These are phyloP conservation scores for Trebouxiophyceae sp. DNA, from an alignment of 163 green algal species.

Conservation along the genomic window DNA sequence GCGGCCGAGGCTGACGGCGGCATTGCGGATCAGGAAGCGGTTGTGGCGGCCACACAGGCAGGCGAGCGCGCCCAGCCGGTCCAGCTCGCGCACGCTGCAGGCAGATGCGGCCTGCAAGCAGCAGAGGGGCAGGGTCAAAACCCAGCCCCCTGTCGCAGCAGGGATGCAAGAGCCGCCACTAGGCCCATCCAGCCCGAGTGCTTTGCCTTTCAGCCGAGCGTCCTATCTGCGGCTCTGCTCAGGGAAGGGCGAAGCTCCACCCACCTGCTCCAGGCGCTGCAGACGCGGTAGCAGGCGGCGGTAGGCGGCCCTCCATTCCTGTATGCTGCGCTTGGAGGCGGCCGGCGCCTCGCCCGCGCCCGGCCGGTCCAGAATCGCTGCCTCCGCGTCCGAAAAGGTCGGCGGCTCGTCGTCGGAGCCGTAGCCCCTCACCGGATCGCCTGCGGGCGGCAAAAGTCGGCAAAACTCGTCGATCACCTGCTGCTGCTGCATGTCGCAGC, in stretches of 20 bases:
- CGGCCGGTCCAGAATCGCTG: neutral
- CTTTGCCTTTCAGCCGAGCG: too few relatives aligned
- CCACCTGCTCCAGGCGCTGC: neutral
- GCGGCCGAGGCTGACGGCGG: slow-evolving; percentile 23
- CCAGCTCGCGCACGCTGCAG: slow-evolving; percentile 11
- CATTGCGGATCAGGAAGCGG: slow-evolving; percentile 23
- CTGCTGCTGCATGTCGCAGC: too few relatives aligned
- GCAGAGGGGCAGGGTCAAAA: too few relatives aligned
- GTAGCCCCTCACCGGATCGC: neutral
- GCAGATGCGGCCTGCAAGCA: too few relatives aligned
- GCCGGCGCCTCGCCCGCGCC: neutral
- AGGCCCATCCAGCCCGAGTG: too few relatives aligned
- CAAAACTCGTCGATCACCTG: too few relatives aligned
- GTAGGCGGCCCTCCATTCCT: neutral
- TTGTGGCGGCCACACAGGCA: slow-evolving; percentile 14
- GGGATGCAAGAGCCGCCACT: too few relatives aligned
- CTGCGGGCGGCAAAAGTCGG: too few relatives aligned
- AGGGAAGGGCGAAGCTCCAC: neutral
- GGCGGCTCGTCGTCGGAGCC: neutral
- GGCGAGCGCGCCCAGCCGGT: slow-evolving; percentile 18
- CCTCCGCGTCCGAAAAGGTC: slow-evolving; percentile 9
- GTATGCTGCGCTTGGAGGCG: neutral
- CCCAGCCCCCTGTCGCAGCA: too few relatives aligned
- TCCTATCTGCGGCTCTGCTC: neutral
- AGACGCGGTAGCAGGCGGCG: neutral